phyloP scores from a whole-genome alignment of 352 stramenopile species.

The Globisporangium emineosum region DNA sequence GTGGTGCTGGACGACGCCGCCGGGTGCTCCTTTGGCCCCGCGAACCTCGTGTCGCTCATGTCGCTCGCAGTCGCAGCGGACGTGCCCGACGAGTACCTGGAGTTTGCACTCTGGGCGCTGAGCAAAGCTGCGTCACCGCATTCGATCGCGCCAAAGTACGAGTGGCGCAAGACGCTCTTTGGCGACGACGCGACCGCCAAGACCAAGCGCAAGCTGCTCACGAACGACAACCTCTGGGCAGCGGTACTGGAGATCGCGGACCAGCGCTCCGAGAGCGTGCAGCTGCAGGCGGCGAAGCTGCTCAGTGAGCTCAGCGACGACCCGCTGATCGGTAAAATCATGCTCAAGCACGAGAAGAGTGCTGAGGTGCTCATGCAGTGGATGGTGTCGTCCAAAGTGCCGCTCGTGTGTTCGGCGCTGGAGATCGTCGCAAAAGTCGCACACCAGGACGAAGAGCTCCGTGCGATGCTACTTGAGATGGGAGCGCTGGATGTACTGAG shows the following conservation, averaged over 20 bases:
- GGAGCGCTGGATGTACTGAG: slow-evolving; percentile 45
- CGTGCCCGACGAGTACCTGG: slow-evolving; percentile 54
- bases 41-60: slow-evolving; percentile 65
- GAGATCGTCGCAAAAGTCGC: slow-evolving; percentile 47
- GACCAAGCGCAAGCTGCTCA: slow-evolving; percentile 49
- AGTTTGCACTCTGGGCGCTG: slow-evolving; percentile 72
- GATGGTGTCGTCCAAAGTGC: slow-evolving; percentile 31
- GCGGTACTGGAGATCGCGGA: slow-evolving; percentile 26
- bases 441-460: slow-evolving; percentile 25
- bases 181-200: slow-evolving; percentile 52
- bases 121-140: slow-evolving; percentile 39
- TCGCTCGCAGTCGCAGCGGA: slow-evolving; percentile 53
- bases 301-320: slow-evolving; percentile 45
- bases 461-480: slow-evolving; percentile 31
- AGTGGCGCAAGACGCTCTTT: slow-evolving; percentile 58
- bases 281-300: slow-evolving; percentile 45
- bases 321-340: slow-evolving; percentile 11
- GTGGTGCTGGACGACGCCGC: slow-evolving; percentile 36
- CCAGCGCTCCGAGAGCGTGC: slow-evolving; percentile 28
- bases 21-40: slow-evolving; percentile 50
- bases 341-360: slow-evolving; percentile 26
- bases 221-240: slow-evolving; percentile 49
- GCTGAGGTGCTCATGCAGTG: slow-evolving; percentile 39
- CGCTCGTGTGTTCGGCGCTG: slow-evolving; percentile 33
- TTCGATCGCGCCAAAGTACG: slow-evolving; percentile 35